Evolutionary conservation across 2,329 filamentous ascomycete species (phyloP).

Genomic region (Aureobasidium sp.): DNA sequence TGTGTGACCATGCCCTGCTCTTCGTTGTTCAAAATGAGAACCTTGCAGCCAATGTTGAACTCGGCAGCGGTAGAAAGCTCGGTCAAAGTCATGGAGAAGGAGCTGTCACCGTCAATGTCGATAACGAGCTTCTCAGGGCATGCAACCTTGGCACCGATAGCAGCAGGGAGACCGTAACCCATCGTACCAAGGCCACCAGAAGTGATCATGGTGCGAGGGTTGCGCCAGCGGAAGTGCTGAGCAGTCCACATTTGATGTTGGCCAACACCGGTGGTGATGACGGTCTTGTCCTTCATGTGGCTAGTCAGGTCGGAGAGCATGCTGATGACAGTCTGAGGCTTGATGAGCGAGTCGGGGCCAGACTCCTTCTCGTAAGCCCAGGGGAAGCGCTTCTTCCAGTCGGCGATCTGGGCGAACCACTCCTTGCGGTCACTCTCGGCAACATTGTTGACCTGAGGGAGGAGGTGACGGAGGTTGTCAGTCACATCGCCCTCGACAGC

Average conservation of each 20-base stretch:
- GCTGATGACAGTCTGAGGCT: constrained; percentile 88
- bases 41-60: constrained; percentile 94
- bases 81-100: constrained; percentile 96
- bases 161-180: constrained; percentile 90
- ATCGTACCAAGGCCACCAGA: constrained; percentile 93
- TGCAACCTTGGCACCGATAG: constrained; percentile 90
- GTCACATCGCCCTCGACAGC: constrained; percentile 90
- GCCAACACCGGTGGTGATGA: constrained; percentile 90
- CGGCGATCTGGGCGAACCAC: constrained; percentile 85
- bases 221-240: constrained; percentile 91
- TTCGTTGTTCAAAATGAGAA: constrained; percentile 92
- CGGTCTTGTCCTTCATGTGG: constrained; percentile 70
- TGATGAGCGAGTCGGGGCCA: constrained; percentile 71
- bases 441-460: constrained; percentile 63
- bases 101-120: constrained; percentile 97
- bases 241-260: constrained; percentile 99
- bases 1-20: constrained; percentile 99
- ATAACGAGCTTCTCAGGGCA: constrained; percentile 76
- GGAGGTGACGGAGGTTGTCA: constrained; percentile 64
- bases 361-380: constrained; percentile 71
- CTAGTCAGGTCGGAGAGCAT: constrained; percentile 80
- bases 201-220: constrained; percentile 90
- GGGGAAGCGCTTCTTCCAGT: constrained; percentile 89
- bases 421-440: constrained; percentile 61
- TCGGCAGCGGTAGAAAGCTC: constrained; percentile 89